phyloP scores from a whole-genome alignment of 441 rosid species.

The Aquilaria agallochum region DNA sequence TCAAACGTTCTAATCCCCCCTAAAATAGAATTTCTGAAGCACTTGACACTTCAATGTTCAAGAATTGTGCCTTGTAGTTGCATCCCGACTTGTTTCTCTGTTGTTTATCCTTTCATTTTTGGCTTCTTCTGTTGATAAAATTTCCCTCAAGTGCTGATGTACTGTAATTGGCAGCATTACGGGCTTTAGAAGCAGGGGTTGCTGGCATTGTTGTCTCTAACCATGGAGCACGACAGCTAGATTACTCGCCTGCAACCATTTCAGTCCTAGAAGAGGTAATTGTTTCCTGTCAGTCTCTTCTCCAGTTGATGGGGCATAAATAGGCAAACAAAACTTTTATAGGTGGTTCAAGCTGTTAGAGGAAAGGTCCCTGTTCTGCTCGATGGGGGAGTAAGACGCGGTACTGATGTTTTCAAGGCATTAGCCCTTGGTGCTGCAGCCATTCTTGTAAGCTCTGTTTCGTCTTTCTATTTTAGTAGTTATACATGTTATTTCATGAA shows the following conservation, averaged over 20 bases:
- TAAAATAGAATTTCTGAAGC: too few species aligned
- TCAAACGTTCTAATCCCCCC: too few species aligned
- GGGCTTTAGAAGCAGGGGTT: conserved; percentile 31
- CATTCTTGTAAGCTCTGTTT: conserved; percentile 54
- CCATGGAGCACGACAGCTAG: conserved; percentile 44
- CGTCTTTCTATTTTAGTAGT: not conserved
- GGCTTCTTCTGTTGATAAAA: not conserved
- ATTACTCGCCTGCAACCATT: conserved; percentile 30
- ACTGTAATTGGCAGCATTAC: conserved; percentile 25
- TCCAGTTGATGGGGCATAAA: too few species aligned
- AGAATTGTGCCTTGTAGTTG: too few species aligned
- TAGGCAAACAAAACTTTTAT: conserved; percentile 4
- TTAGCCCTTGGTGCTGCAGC: conserved; percentile 86
- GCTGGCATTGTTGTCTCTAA: conserved; percentile 43
- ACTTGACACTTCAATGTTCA: too few species aligned
- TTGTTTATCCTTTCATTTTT: not conserved
- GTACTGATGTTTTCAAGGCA: conserved; percentile 89
- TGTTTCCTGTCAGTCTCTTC: not conserved
- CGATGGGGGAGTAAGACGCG: conserved; percentile 89
- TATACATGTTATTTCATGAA: too few species aligned
- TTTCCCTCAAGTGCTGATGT: conserved; percentile 3
- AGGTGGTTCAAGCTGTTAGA: conserved; percentile 66
- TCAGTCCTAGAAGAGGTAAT: conserved; percentile 38
- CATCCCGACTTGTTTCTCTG: too few species aligned
- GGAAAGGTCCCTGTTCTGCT: conserved; percentile 69